Conservation (phyloP, 305 asterid genomes). For the Fraxinus sp. region DNA sequence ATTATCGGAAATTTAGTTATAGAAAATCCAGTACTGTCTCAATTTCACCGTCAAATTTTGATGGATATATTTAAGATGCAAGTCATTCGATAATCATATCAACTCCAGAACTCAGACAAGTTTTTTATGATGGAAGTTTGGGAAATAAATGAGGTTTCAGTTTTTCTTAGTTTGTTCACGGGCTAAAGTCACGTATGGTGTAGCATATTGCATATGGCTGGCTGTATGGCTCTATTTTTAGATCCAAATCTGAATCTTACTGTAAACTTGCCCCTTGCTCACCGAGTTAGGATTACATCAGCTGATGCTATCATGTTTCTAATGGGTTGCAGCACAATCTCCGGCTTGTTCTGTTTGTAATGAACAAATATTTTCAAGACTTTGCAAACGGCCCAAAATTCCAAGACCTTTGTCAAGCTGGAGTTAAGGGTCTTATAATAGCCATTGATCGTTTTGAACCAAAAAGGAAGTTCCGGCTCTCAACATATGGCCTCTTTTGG, state of each 20-base stretch:
- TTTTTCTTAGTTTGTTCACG: neutral
- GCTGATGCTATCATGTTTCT: slow-evolving; percentile 22
- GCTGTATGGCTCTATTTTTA: neutral
- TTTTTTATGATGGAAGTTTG: neutral
- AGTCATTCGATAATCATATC: neutral
- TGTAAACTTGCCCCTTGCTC: neutral
- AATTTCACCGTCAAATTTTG: neutral
- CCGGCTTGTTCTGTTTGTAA: slow-evolving; percentile 80
- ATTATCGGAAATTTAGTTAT: neutral
- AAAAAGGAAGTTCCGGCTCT: slow-evolving; percentile 61
- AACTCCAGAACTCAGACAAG: neutral
- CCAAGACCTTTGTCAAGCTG: slow-evolving; percentile 92
- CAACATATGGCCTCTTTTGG: slow-evolving; percentile 90
- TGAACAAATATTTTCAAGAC: slow-evolving; percentile 84
- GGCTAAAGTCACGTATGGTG: neutral
- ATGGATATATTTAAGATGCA: neutral
- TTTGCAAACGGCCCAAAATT: slow-evolving; percentile 62
- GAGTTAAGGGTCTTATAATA: slow-evolving; percentile 84
- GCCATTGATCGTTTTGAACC: slow-evolving; percentile 89
- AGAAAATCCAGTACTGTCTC: neutral
- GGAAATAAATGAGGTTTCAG: neutral
- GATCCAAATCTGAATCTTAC: neutral
- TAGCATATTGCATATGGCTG: neutral
- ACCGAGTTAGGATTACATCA: neutral
- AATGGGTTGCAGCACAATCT: slow-evolving; percentile 76